Evolutionary conservation across 306 rosid genomes (phyloP).

Genomic region (Cicer bijugum): DNA sequence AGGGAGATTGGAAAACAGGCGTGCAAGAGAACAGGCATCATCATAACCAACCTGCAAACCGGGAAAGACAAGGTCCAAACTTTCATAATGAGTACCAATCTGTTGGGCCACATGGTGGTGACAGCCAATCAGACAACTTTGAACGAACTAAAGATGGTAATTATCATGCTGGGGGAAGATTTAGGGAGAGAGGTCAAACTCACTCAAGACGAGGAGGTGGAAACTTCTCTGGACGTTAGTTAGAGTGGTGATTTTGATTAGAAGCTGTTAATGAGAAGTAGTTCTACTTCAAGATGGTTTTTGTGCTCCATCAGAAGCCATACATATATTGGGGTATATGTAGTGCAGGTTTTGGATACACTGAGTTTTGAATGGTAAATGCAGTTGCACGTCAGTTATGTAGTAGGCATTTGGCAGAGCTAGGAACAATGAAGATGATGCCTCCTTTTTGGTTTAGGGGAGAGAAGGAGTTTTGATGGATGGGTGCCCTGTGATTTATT

Average conservation of each 20-base stretch:
- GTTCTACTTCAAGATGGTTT: conserved; percentile 32
- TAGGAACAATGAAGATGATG: conserved; percentile 43
- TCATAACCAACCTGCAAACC: conserved; percentile 54
- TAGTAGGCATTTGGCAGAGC: conserved; percentile 46
- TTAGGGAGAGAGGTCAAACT: conserved; percentile 74
- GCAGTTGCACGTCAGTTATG: conserved; percentile 19
- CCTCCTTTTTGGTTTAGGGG: conserved; percentile 39
- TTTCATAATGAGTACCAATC: conserved; percentile 79
- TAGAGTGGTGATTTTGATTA: conserved; percentile 57
- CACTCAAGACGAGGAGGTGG: conserved; percentile 84
- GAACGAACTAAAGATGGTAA: conserved; percentile 66
- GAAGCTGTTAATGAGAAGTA: conserved; percentile 52
- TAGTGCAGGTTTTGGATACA: conserved; percentile 24
- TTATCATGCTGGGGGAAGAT: conserved; percentile 55
- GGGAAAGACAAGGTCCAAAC: conserved; percentile 73
- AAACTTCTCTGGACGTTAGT: conserved; percentile 60
- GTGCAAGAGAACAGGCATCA: conserved; percentile 63
- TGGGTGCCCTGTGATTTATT: conserved; percentile 43
- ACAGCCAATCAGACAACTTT: conserved; percentile 44
- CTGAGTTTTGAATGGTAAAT: conserved; percentile 39
- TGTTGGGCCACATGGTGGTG: conserved; percentile 68
- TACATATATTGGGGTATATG: conserved; percentile 49
- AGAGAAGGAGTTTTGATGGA: conserved; percentile 45
- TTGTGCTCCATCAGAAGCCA: conserved; percentile 49
- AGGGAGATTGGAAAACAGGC: conserved; percentile 65